Evolutionary conservation across 2,329 filamentous ascomycete species (phyloP), one percentile per base, ranked within the genome.

Genomic region (Tolypocladium guangdongense): DNA sequence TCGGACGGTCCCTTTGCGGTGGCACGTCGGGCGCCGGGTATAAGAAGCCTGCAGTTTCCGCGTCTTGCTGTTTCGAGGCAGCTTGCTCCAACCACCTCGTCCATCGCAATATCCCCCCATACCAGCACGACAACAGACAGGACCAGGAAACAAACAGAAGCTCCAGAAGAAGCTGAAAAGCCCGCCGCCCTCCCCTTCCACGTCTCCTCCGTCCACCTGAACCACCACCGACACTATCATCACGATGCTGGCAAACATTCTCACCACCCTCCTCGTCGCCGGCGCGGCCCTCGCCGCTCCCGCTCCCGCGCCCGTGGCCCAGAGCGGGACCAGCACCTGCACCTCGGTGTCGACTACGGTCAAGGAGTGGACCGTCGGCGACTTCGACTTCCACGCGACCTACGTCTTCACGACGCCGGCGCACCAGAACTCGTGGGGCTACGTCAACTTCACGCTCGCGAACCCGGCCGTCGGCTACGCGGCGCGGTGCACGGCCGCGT

Each of bases 351-450:
- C 64, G 8, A 51, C 50, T 37, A 51, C 55, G 33, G 49, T 64
- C 49, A 48, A 35, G 8, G 46, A 56, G 10, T 80, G 76, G 75
- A 64, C 62, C 1, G 59, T 78, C 45, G 58, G 66, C 47, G 61
- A 66, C 62, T 76, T 81, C 55, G 69, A 73, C 62, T 80, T 69
- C 68, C 71, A 75, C 62, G 71, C 71, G n/a, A 70, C 66, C 12
- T 77, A 74, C 63, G 63, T 67, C 61, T 79, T 78, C 68, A 69
- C 68, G 18, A 79, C 74, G 2, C 77, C 77, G 0, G 67, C 77
- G 4, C 77, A 80, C 65, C 75, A 78, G 57, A 75, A 73, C 62
- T 71, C 71, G 2, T 70, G 64, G 64, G 77, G 76, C 49, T 68
- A 69, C 55, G 71, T 75, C 56, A 68, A 66, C 62, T 80, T 80